Base-by-base conservation (phyloP, 495 filamentous ascomycete species). In the Pyronema domesticum region DNA sequence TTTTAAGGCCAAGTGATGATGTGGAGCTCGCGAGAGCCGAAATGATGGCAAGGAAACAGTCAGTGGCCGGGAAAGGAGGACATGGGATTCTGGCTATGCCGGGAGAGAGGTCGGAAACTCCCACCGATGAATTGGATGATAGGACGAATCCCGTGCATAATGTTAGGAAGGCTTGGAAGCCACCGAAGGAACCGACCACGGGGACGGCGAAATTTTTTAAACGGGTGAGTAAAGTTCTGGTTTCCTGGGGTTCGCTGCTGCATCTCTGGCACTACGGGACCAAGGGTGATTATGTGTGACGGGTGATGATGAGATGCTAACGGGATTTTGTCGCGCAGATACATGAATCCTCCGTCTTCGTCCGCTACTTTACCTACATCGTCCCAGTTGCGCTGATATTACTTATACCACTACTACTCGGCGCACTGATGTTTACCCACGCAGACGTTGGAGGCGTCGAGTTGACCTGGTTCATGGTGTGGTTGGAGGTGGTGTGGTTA, bases 401-500 rank as follows among this genome's bases (percentile, higher is more conserved):
- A 23, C 68, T 95, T 53, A 78, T 94, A 37, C 91, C 91, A 0
- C 66, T 94, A 44, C 74, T 98, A 4, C 67, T 98, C 33, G 89
- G 86, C 7, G 75, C 75, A 3, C 72, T 89, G 35, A 63, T 77
- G 6, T 84, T 80, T 59, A 72, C 74, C 8, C 64, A 78, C 33
- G 77, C 83, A 3, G 80, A 70, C 15, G 80, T 86, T 7, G 89
- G 88, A 2, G 87, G 80, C 36, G 85, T 95, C 14, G 51, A 61
- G 35, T 64, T 95, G 54, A 70, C 86, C 48, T 96, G 89, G 89
- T 95, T 96, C 58, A 81, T 83, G 43, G 84, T 95, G 46, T 96
- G 89, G 89, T 73, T 96, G 46, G 85, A 94, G 66, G 82, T 94
- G 19, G 77, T 95, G 43, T 96, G 89, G 89, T 70, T 94, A 42